Conservation (phyloP, 495 filamentous ascomycete species). For the Baudoinia panamericana region DNA sequence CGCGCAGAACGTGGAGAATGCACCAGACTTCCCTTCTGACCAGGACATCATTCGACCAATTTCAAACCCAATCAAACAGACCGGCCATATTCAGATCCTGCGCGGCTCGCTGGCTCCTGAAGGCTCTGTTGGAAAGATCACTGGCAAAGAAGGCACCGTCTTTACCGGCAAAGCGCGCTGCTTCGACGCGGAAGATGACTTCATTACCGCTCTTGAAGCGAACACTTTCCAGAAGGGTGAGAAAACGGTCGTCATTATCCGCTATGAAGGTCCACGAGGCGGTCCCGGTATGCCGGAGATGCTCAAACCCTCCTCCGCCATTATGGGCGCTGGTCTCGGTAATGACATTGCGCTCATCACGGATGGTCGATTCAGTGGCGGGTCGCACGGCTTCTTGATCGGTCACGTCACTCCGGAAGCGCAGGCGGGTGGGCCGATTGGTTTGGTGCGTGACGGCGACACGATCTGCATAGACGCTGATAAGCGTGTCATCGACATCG, state of each 20-base stretch:
- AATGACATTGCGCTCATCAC: slow-evolving; percentile 72
- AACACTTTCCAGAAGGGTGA: slow-evolving; percentile 89
- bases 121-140: slow-evolving; percentile 94
- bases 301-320: slow-evolving; percentile 69
- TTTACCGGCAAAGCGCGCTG: slow-evolving; percentile 82
- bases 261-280: slow-evolving; percentile 80
- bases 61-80: slow-evolving; percentile 81
- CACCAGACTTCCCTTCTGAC: slow-evolving; percentile 63
- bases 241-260: slow-evolving; percentile 94
- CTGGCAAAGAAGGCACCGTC: slow-evolving; percentile 83
- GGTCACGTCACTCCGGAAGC: slow-evolving; percentile 64
- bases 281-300: slow-evolving; percentile 80
- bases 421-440: slow-evolving; percentile 56
- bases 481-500: slow-evolving; percentile 44
- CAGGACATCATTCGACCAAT: slow-evolving; percentile 89
- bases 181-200: slow-evolving; percentile 52
- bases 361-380: slow-evolving; percentile 65
- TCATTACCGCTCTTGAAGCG: slow-evolving; percentile 34
- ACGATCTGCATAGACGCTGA: slow-evolving; percentile 60
- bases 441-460: slow-evolving; percentile 55
- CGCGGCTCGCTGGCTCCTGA: slow-evolving; percentile 82
- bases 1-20: slow-evolving; percentile 73
- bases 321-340: slow-evolving; percentile 77
- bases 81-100: slow-evolving; percentile 94
- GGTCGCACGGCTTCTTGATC: slow-evolving; percentile 67